These are phyloP conservation scores for Pezizomycotina sp. DNA, from an alignment of 2,329 filamentous ascomycete species.

Conservation along the genomic window DNA sequence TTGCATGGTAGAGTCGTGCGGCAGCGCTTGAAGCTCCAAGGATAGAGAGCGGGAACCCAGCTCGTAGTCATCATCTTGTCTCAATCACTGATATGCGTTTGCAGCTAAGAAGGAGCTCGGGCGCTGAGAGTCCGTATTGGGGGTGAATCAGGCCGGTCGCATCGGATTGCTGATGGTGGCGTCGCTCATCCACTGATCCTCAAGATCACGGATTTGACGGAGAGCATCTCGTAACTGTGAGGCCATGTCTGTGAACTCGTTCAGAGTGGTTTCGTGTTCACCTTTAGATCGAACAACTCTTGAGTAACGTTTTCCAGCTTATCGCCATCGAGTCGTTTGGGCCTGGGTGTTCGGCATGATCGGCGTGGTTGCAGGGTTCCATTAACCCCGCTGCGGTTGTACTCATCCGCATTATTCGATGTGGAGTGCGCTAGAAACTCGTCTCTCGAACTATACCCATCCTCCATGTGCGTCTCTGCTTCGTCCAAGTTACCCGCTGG, in stretches of 20 bases:
- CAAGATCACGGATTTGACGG: conserved; percentile 63
- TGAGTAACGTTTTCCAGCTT: conserved; percentile 82
- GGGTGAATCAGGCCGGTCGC: conserved; percentile 12
- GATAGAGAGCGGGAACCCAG: conserved; percentile 73
- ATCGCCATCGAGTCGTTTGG: conserved; percentile 68
- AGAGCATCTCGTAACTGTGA: conserved; percentile 84
- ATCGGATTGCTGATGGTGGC: conserved; percentile 40
- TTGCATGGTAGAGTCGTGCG: too few relatives aligned
- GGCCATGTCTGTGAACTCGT: conserved; percentile 65
- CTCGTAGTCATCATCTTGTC: conserved; percentile 41
- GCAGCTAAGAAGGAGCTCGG: conserved; percentile 75
- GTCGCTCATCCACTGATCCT: conserved; percentile 69
- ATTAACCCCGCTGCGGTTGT: conserved; percentile 1
- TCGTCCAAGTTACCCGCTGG: too few relatives aligned
- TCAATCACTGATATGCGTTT: conserved; percentile 54
- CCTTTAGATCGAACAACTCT: conserved; percentile 74
- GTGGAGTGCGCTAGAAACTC: conserved; percentile 1
- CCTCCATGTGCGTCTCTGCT: too few relatives aligned
- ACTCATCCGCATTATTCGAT: conserved; percentile 8
- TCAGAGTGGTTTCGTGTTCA: conserved; percentile 78
- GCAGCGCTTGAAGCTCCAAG: too few relatives aligned
- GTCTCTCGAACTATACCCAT: conserved; percentile 1
- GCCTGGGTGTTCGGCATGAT: conserved; percentile 33
- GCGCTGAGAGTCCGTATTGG: conserved; percentile 32
- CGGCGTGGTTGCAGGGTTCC: too few relatives aligned